These are phyloP conservation scores for Suhomyces choctaworum DNA, from an alignment of 1,139 yeast species.

Conservation along the genomic window DNA sequence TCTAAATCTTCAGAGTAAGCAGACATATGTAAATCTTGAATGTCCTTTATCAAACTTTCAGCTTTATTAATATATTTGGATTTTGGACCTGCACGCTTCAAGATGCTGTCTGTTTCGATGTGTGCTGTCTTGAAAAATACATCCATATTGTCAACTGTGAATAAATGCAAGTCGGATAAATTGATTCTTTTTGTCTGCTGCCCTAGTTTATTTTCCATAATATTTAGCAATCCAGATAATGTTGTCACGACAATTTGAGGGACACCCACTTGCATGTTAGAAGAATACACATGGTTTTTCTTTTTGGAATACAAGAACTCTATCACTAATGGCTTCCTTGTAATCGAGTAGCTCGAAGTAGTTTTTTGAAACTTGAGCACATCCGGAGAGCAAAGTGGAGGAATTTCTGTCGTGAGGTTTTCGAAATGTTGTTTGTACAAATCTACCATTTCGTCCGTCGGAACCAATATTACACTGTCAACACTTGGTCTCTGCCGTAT, in stretches of 20 bases:
- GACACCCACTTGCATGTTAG: conserved; percentile 1
- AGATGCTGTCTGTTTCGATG: conserved; percentile 11
- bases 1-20: conserved; percentile 10
- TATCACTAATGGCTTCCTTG: conserved; percentile 26
- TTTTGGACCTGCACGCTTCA: conserved; percentile 12
- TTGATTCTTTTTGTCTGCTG: conserved; percentile 4
- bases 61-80: conserved; percentile 16
- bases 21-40: conserved; percentile 19
- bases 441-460: conserved; percentile 26
- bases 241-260: conserved; percentile 31
- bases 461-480: conserved; percentile 29
- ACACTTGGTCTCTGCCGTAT: conserved; percentile 14
- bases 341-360: conserved; percentile 14
- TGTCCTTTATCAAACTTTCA: conserved; percentile 14
- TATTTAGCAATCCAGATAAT: conserved; percentile 16
- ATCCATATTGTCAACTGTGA: conserved; percentile 30
- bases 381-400: conserved; percentile 29
- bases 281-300: conserved; percentile 3
- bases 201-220: conserved; percentile 1
- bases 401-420: conserved; percentile 20
- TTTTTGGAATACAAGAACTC: conserved; percentile 16
- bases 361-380: conserved; percentile 13
- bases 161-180: conserved; percentile 17
- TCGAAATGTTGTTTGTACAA: conserved; percentile 20
- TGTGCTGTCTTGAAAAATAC: conserved; percentile 18